These are phyloP conservation scores for Blastosporella zonata DNA, from an alignment of 1,284 basidiomycete genomes.

Conservation along the genomic window DNA sequence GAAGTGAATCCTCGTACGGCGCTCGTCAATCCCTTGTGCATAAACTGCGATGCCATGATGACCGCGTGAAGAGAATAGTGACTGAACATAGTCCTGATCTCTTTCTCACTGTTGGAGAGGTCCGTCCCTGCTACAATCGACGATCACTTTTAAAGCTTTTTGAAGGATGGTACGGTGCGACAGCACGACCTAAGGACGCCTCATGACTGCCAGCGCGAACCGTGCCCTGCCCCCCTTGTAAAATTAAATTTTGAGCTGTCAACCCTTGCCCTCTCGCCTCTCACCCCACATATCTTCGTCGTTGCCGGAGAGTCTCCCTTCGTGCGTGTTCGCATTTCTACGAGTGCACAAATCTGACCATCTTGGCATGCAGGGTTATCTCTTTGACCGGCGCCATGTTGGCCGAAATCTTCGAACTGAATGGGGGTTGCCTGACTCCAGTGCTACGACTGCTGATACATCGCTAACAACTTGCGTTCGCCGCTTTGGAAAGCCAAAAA, in stretches of 20 bases:
- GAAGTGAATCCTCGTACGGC: conserved; percentile 35
- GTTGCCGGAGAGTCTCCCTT: conserved; percentile 71
- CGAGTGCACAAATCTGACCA: background rate
- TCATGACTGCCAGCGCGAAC: conserved; percentile 54
- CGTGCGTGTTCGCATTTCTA: conserved; percentile 38
- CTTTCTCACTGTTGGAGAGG: conserved; percentile 86
- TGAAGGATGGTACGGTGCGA: conserved; percentile 52
- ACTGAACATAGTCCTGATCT: conserved; percentile 81
- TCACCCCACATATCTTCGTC: conserved; percentile 72
- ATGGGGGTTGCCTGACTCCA: conserved; percentile 60
- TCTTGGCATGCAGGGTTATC: conserved; percentile 58
- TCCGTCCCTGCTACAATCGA: conserved; percentile 25
- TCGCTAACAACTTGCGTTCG: conserved; percentile 76
- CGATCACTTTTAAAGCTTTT: conserved; percentile 3
- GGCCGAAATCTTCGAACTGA: conserved; percentile 63
- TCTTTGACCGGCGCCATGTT: conserved; percentile 84
- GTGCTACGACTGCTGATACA: conserved; percentile 37
- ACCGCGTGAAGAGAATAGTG: conserved; percentile 77
- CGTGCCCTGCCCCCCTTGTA: conserved; percentile 69
- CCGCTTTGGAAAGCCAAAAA: conserved; percentile 66
- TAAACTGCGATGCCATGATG: conserved; percentile 66
- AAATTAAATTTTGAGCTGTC: conserved; percentile 58
- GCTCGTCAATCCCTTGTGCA: conserved; percentile 45
- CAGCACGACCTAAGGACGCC: conserved; percentile 83
- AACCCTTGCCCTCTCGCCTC: conserved; percentile 62